Percentiles rank a stretch among this genome's conserved stretches.
Evolutionary conservation across 2,329 filamentous ascomycete genomes (phyloP).

Genomic region (Colletotrichum abscissum): DNA sequence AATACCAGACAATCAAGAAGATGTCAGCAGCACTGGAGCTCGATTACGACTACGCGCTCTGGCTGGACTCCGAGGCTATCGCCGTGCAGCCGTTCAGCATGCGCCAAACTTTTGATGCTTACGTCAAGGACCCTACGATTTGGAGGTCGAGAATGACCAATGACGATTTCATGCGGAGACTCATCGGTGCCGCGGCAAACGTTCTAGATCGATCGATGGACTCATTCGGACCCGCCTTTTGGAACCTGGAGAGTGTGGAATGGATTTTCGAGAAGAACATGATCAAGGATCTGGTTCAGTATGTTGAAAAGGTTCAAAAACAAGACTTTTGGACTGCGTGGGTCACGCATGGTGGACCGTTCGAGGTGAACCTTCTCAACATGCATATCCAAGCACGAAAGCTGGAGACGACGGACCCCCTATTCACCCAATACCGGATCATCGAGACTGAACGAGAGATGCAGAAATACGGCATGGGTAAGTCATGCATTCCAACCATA

Average conservation of each 20-base stretch:
- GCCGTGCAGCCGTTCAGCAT: conserved; percentile 22
- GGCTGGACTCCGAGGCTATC: conserved; percentile 28
- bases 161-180: not conserved
- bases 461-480: conserved; percentile 15
- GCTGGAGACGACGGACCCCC: conserved; percentile 12
- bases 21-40: not conserved
- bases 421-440: conserved; percentile 11
- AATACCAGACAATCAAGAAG: conserved; percentile 30
- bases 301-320: not conserved
- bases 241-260: conserved; percentile 23
- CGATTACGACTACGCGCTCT: conserved; percentile 24
- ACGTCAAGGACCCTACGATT: conserved; percentile 12
- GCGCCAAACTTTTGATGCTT: conserved; percentile 4
- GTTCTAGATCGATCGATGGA: not conserved
- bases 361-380: conserved; percentile 23
- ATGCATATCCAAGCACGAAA: conserved; percentile 21
- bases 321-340: conserved; percentile 25
- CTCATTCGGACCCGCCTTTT: conserved; percentile 5
- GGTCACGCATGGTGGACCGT: conserved; percentile 5
- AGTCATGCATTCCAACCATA: not conserved
- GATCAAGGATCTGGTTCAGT: conserved; percentile 6
- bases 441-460: conserved; percentile 19
- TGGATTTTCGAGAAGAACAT: conserved; percentile 22
- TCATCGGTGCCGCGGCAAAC: not conserved
- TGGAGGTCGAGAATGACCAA: conserved; percentile 12